These are phyloP conservation scores for Raphanus sativus DNA, from an alignment of 345 rosid genomes.

Conservation along the genomic window DNA sequence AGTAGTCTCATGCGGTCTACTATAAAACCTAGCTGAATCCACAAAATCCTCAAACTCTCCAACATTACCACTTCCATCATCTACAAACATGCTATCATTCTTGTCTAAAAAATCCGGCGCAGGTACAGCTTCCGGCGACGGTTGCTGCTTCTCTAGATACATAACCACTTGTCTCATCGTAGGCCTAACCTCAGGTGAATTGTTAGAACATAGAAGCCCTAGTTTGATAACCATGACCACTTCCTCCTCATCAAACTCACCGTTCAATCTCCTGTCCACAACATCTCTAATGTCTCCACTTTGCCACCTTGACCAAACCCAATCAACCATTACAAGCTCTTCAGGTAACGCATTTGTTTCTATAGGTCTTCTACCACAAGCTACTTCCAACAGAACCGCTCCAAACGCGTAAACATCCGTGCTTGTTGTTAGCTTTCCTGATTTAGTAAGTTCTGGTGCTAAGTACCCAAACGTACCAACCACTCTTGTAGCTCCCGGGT, in stretches of 20 bases:
- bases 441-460: constrained; percentile 88
- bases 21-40: constrained; percentile 46
- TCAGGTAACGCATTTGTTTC: constrained; percentile 78
- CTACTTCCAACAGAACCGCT: constrained; percentile 74
- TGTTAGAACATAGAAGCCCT: constrained; percentile 77
- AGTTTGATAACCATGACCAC: constrained; percentile 61
- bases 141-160: constrained; percentile 67
- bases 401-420: constrained; percentile 93
- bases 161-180: constrained; percentile 73
- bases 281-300: constrained; percentile 57
- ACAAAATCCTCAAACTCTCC: constrained; percentile 50
- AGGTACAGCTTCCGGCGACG: constrained; percentile 49
- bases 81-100: constrained; percentile 36
- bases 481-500: constrained; percentile 75
- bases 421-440: constrained; percentile 72
- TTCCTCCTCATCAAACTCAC: constrained; percentile 62
- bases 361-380: constrained; percentile 82
- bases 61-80: constrained; percentile 10
- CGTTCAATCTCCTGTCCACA: constrained; percentile 68
- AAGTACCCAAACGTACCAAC: constrained; percentile 93
- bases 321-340: constrained; percentile 86
- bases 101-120: constrained; percentile 49
- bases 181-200: constrained; percentile 60
- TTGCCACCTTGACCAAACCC: constrained; percentile 84
- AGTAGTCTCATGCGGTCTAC: constrained; percentile 27